A percentile compares a stretch with the other conserved stretches of the same genome.
Conservation (phyloP, 495 filamentous ascomycete genomes). For the Tuber borchii region DNA sequence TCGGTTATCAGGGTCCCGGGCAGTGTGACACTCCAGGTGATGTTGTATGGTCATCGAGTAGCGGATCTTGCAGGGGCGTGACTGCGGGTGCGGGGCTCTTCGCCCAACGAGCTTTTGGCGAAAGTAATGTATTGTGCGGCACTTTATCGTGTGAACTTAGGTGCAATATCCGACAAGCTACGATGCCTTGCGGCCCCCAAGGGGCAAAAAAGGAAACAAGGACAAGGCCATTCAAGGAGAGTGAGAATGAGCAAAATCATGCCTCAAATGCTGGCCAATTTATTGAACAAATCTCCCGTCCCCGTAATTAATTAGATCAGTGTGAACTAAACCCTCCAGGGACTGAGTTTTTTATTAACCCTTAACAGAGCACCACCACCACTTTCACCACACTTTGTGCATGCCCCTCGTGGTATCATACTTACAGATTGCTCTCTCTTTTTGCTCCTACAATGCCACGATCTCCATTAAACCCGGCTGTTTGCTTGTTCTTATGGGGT, state of each 20-base stretch:
- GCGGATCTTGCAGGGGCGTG: background rate
- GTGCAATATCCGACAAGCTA: background rate
- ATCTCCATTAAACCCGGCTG: background rate
- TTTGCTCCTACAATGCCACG: background rate
- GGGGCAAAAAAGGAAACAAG: background rate
- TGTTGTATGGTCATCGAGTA: background rate
- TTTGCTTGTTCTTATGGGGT: background rate
- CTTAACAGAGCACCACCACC: background rate
- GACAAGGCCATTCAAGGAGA: background rate
- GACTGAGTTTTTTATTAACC: background rate
- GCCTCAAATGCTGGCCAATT: background rate
- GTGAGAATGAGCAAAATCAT: background rate
- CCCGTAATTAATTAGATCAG: background rate
- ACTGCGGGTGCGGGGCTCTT: background rate
- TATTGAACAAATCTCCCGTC: background rate
- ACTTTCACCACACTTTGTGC: background rate
- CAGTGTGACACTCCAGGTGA: background rate
- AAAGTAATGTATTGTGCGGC: background rate
- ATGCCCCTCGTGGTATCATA: background rate
- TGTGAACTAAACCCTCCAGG: background rate
- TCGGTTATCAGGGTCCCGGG: background rate
- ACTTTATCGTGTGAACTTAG: background rate
- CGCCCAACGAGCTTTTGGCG: background rate
- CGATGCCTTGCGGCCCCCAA: background rate
- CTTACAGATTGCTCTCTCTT: background rate